Evolutionary conservation across 768 basidiomycete genomes (phyloP), one percentile per base, ranked within the genome.

Genomic region (Hericium rajendrae): DNA sequence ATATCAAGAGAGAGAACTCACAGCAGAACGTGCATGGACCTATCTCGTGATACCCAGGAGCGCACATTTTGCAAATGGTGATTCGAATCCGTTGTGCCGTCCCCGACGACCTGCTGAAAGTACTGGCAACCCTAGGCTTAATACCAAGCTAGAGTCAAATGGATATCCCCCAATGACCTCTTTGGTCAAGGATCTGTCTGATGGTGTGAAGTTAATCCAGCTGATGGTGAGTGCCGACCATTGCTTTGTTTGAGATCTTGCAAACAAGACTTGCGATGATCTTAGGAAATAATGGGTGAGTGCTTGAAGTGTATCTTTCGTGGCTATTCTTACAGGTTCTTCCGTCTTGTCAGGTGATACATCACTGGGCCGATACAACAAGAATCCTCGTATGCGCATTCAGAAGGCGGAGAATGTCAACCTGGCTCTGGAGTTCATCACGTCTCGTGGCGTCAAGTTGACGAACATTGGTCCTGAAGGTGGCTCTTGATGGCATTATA

Each of bases 321-420:
- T 22, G 20, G 16, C 54, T 12, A 54, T 52, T 51, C 48, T 48
- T 55, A 48, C 49, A 43, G 26, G 56, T n/a, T 52, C 39, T 6
- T n/a, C 51, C 15, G 2, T 28, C 55, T 53, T 46, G 1, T 38
- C 53, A 93, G 91, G 91, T 55, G 91, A 94, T 68, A 84, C 83
- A 2, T 90, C 90, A n/a, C 80, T 98, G 6, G 95, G 95, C n/a
- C 75, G 91, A 64, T 98, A 95, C 70, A 97, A 95, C 74, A 88
- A 79, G 68, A 82, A 79, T 56, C 95, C 97, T 0, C 78, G 85
- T 38, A 94, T 97, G 78, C 82, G 94, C 37, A 86, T 98, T 2
- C 97, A 99, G 71, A 97, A 94, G 67, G 94, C 93, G 2, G 97
- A 99, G 78, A 99, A 99, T 71, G 94, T 95, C 51, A 94, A 91